Percentiles rank a stretch among this genome's conserved stretches.
phyloP scores from a whole-genome alignment of 2,329 filamentous ascomycete genomes.

The Calonectria montana region DNA sequence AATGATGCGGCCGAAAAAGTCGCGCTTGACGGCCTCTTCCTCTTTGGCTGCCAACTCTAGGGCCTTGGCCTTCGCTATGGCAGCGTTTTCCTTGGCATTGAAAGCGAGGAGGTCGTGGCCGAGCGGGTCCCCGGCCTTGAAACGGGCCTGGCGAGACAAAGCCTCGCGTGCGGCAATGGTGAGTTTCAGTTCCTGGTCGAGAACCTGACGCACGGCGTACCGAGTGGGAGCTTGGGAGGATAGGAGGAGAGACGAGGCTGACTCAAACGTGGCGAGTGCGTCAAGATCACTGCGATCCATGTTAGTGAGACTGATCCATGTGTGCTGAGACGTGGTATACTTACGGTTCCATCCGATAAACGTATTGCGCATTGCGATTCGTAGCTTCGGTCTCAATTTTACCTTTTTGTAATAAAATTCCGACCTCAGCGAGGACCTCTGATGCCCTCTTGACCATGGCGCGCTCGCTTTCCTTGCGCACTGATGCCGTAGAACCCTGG shows the following conservation, averaged over 20 bases:
- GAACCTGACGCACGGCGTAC: conserved; percentile 93
- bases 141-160: conserved; percentile 73
- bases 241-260: conserved; percentile 66
- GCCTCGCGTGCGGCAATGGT: conserved; percentile 75
- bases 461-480: conserved; percentile 88
- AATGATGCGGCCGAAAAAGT: conserved; percentile 87
- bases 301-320: not conserved
- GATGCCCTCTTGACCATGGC: conserved; percentile 83
- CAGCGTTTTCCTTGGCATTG: conserved; percentile 52
- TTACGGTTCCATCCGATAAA: conserved; percentile 96
- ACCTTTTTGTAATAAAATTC: conserved; percentile 83
- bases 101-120: conserved; percentile 39
- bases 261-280: conserved; percentile 79
- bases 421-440: conserved; percentile 83
- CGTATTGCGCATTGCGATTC: conserved; percentile 75
- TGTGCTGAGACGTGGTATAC: conserved; percentile 48
- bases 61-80: conserved; percentile 47
- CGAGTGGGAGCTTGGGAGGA: conserved; percentile 77
- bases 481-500: conserved; percentile 78
- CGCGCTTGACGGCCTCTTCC: conserved; percentile 68
- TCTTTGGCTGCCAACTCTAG: conserved; percentile 48
- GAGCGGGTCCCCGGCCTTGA: conserved; percentile 59
- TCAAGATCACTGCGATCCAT: conserved; percentile 72
- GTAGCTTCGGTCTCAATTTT: conserved; percentile 77
- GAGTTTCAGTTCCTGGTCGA: conserved; percentile 89